Evolutionary conservation across 768 basidiomycete genomes (phyloP).

Genomic region (Xerocomus spinulosus): DNA sequence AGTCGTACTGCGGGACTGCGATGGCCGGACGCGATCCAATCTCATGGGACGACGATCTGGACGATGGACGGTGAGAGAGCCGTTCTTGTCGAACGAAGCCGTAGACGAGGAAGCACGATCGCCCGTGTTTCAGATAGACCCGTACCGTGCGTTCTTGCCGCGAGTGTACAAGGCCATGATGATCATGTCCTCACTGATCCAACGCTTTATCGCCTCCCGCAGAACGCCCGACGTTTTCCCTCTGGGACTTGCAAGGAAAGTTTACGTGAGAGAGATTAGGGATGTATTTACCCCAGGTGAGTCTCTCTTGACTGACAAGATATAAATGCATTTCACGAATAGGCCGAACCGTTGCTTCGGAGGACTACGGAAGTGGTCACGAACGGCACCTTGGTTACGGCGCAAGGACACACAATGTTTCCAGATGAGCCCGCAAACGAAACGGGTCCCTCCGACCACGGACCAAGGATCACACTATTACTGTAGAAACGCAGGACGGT

Average conservation of each 20-base stretch:
- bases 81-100: background rate
- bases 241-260: background rate
- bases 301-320: no score
- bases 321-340: background rate
- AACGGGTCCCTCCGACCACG: background rate
- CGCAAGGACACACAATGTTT: background rate
- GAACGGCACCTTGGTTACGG: background rate
- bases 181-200: no score
- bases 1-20: background rate
- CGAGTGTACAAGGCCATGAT: background rate
- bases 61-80: background rate
- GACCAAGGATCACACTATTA: background rate
- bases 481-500: no score
- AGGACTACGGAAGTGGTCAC: background rate
- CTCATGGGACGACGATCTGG: background rate
- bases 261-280: background rate
- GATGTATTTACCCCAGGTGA: conserved; percentile 4
- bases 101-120: background rate
- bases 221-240: background rate
- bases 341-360: background rate
- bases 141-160: background rate
- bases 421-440: background rate
- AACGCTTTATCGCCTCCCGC: background rate
- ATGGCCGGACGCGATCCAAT: background rate
- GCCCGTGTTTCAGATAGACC: no score